A percentile compares a stretch with the other conserved stretches of the same genome.
Conservation (phyloP, 2,329 filamentous ascomycete species). For the Podosphaera leucotricha region DNA sequence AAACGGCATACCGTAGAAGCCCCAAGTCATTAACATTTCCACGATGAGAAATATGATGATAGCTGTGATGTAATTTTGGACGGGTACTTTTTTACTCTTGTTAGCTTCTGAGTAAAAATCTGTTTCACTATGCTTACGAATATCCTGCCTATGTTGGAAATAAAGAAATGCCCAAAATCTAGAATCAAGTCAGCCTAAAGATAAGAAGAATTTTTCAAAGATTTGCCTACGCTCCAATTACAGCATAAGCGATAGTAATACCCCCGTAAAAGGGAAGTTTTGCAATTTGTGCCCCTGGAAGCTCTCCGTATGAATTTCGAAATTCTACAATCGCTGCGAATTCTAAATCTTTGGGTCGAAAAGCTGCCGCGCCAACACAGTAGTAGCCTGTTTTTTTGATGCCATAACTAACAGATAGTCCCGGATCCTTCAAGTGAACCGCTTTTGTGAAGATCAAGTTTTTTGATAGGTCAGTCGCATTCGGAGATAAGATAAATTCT, state of each 20-base stretch:
- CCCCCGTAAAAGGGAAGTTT: conserved; percentile 95
- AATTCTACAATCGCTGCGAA: conserved; percentile 76
- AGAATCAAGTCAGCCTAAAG: conserved; percentile 1
- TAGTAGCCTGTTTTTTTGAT: conserved; percentile 89
- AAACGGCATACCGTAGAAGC: conserved; percentile 51
- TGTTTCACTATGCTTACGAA: conserved; percentile 31
- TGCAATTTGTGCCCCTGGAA: conserved; percentile 83
- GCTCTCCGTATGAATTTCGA: conserved; percentile 86
- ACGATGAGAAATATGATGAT: conserved; percentile 85
- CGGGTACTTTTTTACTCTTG: conserved; percentile 37
- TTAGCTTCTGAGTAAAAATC: neutral
- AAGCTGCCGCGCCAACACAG: conserved; percentile 62
- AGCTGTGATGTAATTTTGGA: conserved; percentile 97
- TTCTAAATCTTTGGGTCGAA: conserved; percentile 30
- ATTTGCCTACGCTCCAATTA: conserved; percentile 42
- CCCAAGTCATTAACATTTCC: conserved; percentile 97
- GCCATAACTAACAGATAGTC: conserved; percentile 50
- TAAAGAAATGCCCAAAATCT: conserved; percentile 89
- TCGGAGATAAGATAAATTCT: conserved; percentile 57
- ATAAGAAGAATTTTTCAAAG: neutral
- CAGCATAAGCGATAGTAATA: conserved; percentile 77
- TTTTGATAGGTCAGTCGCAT: conserved; percentile 47
- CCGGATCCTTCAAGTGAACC: conserved; percentile 54
- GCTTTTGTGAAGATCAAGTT: conserved; percentile 58
- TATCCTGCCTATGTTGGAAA: conserved; percentile 81